Conservation (phyloP, 225 moss, liverwort and hornwort genomes). For the Thuidium tamariscinum region DNA sequence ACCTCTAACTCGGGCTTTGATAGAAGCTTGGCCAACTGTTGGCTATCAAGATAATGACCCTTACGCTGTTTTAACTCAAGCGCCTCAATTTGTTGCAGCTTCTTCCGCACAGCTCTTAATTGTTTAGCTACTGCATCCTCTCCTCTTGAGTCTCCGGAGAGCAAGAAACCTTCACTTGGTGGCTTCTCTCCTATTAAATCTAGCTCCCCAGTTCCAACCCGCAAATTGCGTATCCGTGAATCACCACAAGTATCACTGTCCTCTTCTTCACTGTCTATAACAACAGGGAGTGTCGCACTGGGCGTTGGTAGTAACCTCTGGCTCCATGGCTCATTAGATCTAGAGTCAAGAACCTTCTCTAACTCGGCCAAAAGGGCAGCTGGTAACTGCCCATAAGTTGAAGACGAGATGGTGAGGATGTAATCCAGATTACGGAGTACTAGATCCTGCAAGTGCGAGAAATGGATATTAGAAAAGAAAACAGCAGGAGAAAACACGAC, state of each 20-base stretch:
- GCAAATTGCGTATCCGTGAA: slow-evolving; percentile 14
- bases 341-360: slow-evolving; percentile 68
- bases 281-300: slow-evolving; percentile 69
- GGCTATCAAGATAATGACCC: slow-evolving; percentile 71
- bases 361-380: slow-evolving; percentile 65
- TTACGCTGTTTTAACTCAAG: slow-evolving; percentile 73
- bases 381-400: slow-evolving; percentile 62
- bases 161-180: slow-evolving; percentile 48
- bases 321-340: slow-evolving; percentile 77
- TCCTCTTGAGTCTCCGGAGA: slow-evolving; percentile 35
- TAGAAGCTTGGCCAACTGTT: slow-evolving; percentile 73
- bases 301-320: slow-evolving; percentile 66
- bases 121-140: slow-evolving; percentile 66
- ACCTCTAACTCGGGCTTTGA: slow-evolving; percentile 57
- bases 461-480: not conserved
- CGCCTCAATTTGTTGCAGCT: slow-evolving; percentile 92
- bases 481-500: not conserved
- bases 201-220: slow-evolving; percentile 22
- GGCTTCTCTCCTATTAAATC: slow-evolving; percentile 20
- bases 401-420: slow-evolving; percentile 79
- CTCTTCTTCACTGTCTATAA: slow-evolving; percentile 89
- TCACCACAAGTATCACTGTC: slow-evolving; percentile 33
- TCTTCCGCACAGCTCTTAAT: slow-evolving; percentile 72
- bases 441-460: slow-evolving; percentile 53
- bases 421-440: slow-evolving; percentile 76